Conservation (phyloP, 1,284 basidiomycete species). For the Lignosus rhinocerotis region DNA sequence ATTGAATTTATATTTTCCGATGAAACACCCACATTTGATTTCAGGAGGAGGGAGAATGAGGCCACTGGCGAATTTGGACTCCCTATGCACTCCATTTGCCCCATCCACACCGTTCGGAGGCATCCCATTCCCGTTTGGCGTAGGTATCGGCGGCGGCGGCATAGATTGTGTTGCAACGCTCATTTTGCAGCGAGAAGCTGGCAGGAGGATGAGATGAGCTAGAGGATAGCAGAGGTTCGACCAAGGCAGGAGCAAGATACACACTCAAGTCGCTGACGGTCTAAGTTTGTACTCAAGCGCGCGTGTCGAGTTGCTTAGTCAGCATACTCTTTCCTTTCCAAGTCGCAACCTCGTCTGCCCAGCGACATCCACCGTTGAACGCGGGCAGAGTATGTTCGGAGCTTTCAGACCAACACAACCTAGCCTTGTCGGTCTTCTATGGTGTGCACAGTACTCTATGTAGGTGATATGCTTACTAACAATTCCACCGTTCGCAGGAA, state of each 20-base stretch:
- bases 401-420: constrained; percentile 71
- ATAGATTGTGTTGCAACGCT: constrained; percentile 46
- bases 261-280: constrained; percentile 10
- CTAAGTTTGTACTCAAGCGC: constrained; percentile 2
- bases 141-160: constrained; percentile 32
- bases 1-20: not conserved
- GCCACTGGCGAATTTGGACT: constrained; percentile 72
- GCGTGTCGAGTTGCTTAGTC: constrained; percentile 27
- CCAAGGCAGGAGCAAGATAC: constrained; percentile 5
- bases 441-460: constrained; percentile 44
- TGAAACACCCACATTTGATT: constrained; percentile 73
- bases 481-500: constrained; percentile 64
- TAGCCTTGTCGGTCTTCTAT: constrained; percentile 74
- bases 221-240: constrained; percentile 5
- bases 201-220: constrained; percentile 1
- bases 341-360: constrained; percentile 9
- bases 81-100: constrained; percentile 41
- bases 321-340: constrained; percentile 22
- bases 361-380: constrained; percentile 16
- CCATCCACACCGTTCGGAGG: constrained; percentile 40
- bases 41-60: constrained; percentile 92
- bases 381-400: constrained; percentile 61
- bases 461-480: not conserved
- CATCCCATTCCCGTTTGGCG: constrained; percentile 38
- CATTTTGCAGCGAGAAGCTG: constrained; percentile 20